These are phyloP conservation scores for Ophiosphaerella herpotricha DNA, from an alignment of 2,329 filamentous ascomycete genomes.

Conservation along the genomic window DNA sequence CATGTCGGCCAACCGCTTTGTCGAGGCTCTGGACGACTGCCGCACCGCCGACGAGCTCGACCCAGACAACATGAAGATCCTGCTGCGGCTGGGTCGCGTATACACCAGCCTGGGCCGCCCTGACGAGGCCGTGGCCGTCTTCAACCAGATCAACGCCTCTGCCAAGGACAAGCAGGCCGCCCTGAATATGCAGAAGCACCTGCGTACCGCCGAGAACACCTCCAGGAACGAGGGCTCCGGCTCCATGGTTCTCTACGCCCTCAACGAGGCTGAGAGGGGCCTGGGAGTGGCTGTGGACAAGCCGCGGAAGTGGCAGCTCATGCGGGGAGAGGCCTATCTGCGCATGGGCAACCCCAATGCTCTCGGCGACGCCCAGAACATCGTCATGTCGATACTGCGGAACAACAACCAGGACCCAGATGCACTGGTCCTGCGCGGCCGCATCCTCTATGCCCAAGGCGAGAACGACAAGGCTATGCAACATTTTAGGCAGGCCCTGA, in stretches of 20 bases:
- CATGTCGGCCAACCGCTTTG: constrained; percentile 83
- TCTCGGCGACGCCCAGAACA: constrained; percentile 87
- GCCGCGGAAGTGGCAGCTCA: constrained; percentile 90
- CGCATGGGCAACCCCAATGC: constrained; percentile 91
- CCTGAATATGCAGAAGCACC: constrained; percentile 80
- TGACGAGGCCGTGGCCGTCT: constrained; percentile 82
- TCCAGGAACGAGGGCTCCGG: constrained; percentile 75
- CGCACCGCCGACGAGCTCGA: constrained; percentile 81
- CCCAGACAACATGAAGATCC: constrained; percentile 82
- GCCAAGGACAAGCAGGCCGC: constrained; percentile 85
- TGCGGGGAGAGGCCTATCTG: constrained; percentile 88
- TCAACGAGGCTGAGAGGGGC: constrained; percentile 85
- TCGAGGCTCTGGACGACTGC: constrained; percentile 84
- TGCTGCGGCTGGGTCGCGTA: constrained; percentile 85
- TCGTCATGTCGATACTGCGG: constrained; percentile 85
- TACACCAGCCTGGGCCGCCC: constrained; percentile 86
- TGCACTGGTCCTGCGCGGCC: constrained; percentile 84
- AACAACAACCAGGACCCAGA: constrained; percentile 91
- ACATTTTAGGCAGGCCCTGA: constrained; percentile 87
- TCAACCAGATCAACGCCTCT: constrained; percentile 78
- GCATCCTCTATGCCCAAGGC: constrained; percentile 85
- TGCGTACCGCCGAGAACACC: constrained; percentile 78
- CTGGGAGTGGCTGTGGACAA: constrained; percentile 75
- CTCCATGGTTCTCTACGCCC: constrained; percentile 88
- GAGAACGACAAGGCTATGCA: constrained; percentile 95